Percentiles rank a stretch among this genome's conserved stretches.
Evolutionary conservation across 2,329 filamentous ascomycete genomes (phyloP).

Genomic region (Ophiosphaerella narmari): DNA sequence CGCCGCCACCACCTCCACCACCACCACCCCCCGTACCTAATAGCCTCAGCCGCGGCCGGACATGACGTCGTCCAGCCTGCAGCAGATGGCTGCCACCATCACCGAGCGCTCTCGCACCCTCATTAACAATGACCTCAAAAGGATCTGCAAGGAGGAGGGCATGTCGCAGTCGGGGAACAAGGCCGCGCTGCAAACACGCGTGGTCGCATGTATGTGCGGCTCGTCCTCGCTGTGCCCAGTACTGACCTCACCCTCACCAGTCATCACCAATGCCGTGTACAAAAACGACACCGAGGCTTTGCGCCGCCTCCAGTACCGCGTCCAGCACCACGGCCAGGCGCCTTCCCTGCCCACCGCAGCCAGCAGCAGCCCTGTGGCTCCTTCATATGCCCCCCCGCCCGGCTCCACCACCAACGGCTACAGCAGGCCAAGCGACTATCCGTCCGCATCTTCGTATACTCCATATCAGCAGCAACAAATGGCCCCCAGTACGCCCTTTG

Average conservation of each 20-base stretch:
- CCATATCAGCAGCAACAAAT: constrained; percentile 18
- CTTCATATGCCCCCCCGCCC: constrained; percentile 18
- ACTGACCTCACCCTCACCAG: constrained; percentile 39
- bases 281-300: constrained; percentile 43
- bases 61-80: constrained; percentile 46
- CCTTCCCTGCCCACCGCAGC: constrained; percentile 26
- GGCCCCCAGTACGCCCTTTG: constrained; percentile 20
- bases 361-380: constrained; percentile 22
- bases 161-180: constrained; percentile 79
- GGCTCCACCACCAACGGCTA: constrained; percentile 27
- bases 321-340: constrained; percentile 47
- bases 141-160: constrained; percentile 74
- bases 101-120: constrained; percentile 58
- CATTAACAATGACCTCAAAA: constrained; percentile 71
- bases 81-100: constrained; percentile 46
- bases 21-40: constrained; percentile 4
- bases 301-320: constrained; percentile 47
- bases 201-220: constrained; percentile 71
- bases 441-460: constrained; percentile 10
- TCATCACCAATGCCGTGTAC: constrained; percentile 43
- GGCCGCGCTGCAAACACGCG: constrained; percentile 75
- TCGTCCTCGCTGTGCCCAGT: constrained; percentile 3
- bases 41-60: constrained; percentile 8
- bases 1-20: constrained; percentile 7
- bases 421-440: constrained; percentile 28